phyloP scores from a whole-genome alignment of 768 basidiomycete genomes.

The Tricholoma sp. region DNA sequence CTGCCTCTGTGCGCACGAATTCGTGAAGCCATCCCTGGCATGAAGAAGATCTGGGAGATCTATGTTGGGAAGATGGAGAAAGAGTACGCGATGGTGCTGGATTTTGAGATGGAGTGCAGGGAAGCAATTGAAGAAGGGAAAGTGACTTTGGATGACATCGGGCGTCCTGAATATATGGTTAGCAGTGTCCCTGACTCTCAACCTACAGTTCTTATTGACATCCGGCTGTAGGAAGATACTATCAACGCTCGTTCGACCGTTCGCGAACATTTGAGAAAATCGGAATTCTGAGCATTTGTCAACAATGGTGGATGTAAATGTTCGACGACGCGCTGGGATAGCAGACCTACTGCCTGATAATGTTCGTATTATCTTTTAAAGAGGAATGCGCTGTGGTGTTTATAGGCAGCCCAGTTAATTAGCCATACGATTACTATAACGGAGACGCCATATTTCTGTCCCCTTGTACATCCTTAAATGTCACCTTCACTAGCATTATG shows the following conservation, averaged over 20 bases:
- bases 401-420: too few species aligned
- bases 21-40: constrained; percentile 14
- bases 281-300: neutral
- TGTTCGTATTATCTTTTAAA: too few species aligned
- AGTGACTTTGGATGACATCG: neutral
- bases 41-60: constrained; percentile 7
- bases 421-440: too few species aligned
- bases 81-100: neutral
- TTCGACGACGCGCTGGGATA: neutral
- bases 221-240: neutral
- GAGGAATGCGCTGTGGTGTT: too few species aligned
- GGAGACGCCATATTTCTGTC: too few species aligned
- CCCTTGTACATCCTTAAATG: too few species aligned
- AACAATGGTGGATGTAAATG: neutral
- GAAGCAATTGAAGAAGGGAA: neutral
- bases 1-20: constrained; percentile 21
- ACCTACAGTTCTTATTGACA: neutral
- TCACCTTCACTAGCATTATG: too few species aligned
- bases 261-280: neutral
- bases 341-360: too few species aligned
- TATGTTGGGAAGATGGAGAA: neutral
- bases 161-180: neutral
- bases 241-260: neutral
- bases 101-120: neutral
- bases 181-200: neutral